Percentiles rank a stretch among this genome's conserved stretches.
Conservation (phyloP, 2,329 filamentous ascomycete genomes). For the Xylaria sp. region DNA sequence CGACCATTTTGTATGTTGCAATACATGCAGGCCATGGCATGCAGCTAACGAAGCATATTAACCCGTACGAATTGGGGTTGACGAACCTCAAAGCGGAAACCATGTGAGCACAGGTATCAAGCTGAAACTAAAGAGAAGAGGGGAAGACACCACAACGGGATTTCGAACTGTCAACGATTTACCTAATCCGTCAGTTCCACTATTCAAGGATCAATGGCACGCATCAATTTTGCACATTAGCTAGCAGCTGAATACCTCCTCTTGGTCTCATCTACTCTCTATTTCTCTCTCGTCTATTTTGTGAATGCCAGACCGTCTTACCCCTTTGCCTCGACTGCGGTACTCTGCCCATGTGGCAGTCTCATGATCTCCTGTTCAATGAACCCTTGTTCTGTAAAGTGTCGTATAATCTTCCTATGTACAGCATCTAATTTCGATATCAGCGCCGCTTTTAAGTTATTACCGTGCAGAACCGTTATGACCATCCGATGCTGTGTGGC, state of each 20-base stretch:
- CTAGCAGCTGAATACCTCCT: not conserved
- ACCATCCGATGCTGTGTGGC: not conserved
- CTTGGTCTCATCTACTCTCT: not conserved
- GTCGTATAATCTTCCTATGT: not conserved
- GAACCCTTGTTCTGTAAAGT: not conserved
- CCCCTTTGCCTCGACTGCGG: not conserved
- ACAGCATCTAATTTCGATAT: not conserved
- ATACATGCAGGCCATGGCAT: not conserved
- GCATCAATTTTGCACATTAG: not conserved
- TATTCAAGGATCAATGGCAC: not conserved
- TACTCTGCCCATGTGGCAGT: not conserved
- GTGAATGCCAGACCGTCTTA: not conserved
- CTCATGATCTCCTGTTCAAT: not conserved
- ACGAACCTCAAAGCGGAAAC: not conserved
- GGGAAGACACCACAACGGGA: not conserved
- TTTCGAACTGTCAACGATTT: not conserved
- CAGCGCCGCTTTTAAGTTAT: not conserved
- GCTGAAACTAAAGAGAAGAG: conserved; percentile 1
- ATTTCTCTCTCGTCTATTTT: not conserved
- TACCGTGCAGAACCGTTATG: not conserved
- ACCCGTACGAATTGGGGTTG: not conserved
- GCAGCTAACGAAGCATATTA: not conserved
- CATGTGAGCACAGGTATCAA: not conserved
- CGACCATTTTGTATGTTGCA: not conserved
- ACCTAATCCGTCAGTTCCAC: not conserved